These are phyloP conservation scores for Calamus simplicifolius DNA, from an alignment of 176 grass and related monocot genomes.

Conservation along the genomic window DNA sequence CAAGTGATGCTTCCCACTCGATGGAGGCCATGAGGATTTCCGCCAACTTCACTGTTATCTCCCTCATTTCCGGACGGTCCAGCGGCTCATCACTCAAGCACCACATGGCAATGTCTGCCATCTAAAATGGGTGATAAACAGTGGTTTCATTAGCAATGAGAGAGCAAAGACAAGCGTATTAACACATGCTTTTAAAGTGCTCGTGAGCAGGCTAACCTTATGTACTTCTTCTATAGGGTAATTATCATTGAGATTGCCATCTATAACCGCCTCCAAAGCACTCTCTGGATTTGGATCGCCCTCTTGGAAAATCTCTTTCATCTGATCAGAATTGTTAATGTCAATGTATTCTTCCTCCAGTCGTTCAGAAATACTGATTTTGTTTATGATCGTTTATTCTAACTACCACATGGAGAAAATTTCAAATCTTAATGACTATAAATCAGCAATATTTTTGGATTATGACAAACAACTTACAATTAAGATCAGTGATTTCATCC, in stretches of 20 bases:
- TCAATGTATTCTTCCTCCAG: too few relatives aligned
- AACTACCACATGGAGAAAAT: too few relatives aligned
- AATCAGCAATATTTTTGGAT: too few relatives aligned
- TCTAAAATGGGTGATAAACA: conserved; percentile 10
- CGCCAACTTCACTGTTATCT: conserved; percentile 28
- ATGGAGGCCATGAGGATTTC: conserved; percentile 47
- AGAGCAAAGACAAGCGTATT: neutral
- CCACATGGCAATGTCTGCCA: conserved; percentile 48
- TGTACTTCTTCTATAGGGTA: conserved; percentile 49
- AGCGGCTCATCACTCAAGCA: conserved; percentile 49
- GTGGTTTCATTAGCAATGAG: neutral
- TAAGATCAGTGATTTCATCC: conserved; percentile 45
- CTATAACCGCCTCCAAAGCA: conserved; percentile 35
- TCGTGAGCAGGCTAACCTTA: conserved; percentile 27
- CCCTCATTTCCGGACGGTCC: conserved; percentile 58
- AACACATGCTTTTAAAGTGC: neutral
- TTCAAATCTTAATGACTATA: too few relatives aligned
- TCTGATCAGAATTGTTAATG: conserved; percentile 22
- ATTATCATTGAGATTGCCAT: conserved; percentile 36
- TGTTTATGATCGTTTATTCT: too few relatives aligned
- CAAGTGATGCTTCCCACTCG: conserved; percentile 55
- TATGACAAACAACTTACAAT: conserved; percentile 29
- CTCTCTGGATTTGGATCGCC: conserved; percentile 32
- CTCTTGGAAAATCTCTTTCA: conserved; percentile 39
- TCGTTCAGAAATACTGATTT: too few relatives aligned